Base-by-base conservation (phyloP, 805 yeast genomes). In the Candida sakaeoensis region DNA sequence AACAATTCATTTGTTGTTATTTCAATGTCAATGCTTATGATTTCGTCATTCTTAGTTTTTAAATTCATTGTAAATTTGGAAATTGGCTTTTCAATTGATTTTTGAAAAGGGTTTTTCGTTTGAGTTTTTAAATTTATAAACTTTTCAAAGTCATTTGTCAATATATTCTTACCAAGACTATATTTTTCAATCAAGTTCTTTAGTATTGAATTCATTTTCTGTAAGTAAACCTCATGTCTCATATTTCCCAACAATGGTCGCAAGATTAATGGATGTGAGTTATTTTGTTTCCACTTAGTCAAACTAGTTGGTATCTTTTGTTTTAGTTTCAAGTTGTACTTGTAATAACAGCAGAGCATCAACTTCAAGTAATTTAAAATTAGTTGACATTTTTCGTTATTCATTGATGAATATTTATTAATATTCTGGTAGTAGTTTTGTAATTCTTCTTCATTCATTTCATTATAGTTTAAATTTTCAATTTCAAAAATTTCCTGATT, bases 401-500 rank as follows among this genome's bases (percentile, higher is more conserved):
- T 52, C 31, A 53, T 55, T 16, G 60, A 51, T 3, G 68, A 57
- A 18, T 60, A 57, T 2, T 50, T 47, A 33, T 55, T 55, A 39
- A 58, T 56, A 40, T 59, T 58, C 36, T 60, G 62, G 36, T 63
- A 60, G 32, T 52, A 46, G 36, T 57, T 57, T 29, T 46, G 52
- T 27, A 57, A 46, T 19, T 58, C 66, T 33, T 69, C 75, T 40
- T 66, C 73, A 39, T 63, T 65, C 29, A 54, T 62, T 27, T 64
- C 68, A 41, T 63, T 68, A 47, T 60, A 65, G 3, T 73, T 65
- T 12, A 79, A 70, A n/a, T 78, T 66, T 45, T 82, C 93, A 36
- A 90, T 72, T 55, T 85, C 95, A 26, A 90, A 64, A 26, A 76
- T 64, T 45, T 82, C 84, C 45, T 82, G 79, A 29, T 77, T 74